Evolutionary conservation across 73 alveolate genomes (phyloP).

Genomic region (Paramecium primaurelia): DNA sequence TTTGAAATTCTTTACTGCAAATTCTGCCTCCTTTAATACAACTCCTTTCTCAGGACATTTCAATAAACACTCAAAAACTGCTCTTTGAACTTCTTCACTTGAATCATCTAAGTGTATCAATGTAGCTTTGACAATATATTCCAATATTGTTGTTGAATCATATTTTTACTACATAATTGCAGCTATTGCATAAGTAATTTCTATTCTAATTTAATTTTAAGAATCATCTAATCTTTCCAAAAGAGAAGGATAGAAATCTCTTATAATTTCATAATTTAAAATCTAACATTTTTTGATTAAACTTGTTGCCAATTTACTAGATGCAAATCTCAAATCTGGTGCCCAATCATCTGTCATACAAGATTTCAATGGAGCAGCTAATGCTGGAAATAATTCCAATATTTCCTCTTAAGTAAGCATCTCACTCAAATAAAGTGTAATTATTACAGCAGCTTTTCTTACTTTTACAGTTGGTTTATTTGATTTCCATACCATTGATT

Average conservation of each 20-base stretch:
- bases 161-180: conserved; percentile 72
- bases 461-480: conserved; percentile 93
- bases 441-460: conserved; percentile 92
- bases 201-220: conserved; percentile 89
- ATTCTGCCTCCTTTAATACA: conserved; percentile 3
- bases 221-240: conserved; percentile 96
- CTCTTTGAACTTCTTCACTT: conserved; percentile 86
- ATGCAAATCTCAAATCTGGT: conserved; percentile 90
- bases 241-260: conserved; percentile 86
- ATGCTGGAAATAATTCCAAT: conserved; percentile 72
- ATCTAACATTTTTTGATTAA: conserved; percentile 67
- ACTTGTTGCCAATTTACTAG: conserved; percentile 75
- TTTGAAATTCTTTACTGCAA: neutral
- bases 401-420: conserved; percentile 77
- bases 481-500: conserved; percentile 89
- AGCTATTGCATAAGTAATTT: conserved; percentile 78
- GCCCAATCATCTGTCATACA: conserved; percentile 97
- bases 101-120: conserved; percentile 96
- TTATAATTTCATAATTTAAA: conserved; percentile 82
- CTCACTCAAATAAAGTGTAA: conserved; percentile 65
- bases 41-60: neutral
- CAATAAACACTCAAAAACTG: conserved; percentile 77
- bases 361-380: conserved; percentile 79
- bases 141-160: conserved; percentile 81
- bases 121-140: conserved; percentile 87